These are phyloP conservation scores for Aureobasidium sp. DNA, from an alignment of 2,329 filamentous ascomycete species.

Conservation along the genomic window DNA sequence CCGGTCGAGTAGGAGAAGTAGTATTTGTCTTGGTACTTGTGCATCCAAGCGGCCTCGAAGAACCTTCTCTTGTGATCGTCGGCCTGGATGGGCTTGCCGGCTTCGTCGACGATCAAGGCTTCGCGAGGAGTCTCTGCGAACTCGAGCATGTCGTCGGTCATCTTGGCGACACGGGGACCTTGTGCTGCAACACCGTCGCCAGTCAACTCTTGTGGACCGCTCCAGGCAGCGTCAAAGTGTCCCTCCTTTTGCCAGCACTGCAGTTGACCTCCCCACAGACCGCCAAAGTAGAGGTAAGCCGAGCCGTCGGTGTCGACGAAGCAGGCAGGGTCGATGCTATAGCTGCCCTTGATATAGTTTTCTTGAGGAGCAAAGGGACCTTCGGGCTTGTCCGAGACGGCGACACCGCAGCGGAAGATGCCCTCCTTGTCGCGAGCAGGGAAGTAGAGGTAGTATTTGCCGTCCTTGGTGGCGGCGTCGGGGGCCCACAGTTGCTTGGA, in stretches of 20 bases:
- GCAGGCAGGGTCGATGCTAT: constrained; percentile 66
- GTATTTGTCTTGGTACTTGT: constrained; percentile 60
- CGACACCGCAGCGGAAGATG: constrained; percentile 68
- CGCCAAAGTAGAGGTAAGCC: constrained; percentile 67
- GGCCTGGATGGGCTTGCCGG: constrained; percentile 49
- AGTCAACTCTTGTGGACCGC: constrained; percentile 50
- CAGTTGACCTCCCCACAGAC: constrained; percentile 71
- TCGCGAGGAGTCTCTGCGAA: constrained; percentile 51
- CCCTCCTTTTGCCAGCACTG: constrained; percentile 60
- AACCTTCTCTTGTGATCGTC: constrained; percentile 67
- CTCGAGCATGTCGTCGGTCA: constrained; percentile 56
- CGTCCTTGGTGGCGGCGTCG: constrained; percentile 60
- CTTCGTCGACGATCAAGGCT: constrained; percentile 56
- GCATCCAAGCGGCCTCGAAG: constrained; percentile 75
- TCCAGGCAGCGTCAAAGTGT: constrained; percentile 48
- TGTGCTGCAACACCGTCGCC: constrained; percentile 50
- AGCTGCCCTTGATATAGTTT: constrained; percentile 57
- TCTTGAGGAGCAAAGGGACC: constrained; percentile 62
- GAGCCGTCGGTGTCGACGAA: constrained; percentile 62
- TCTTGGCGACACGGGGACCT: constrained; percentile 55
- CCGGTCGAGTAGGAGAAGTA: constrained; percentile 74
- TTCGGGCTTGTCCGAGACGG: constrained; percentile 52
- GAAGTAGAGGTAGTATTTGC: constrained; percentile 69
- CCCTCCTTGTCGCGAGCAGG: constrained; percentile 62
- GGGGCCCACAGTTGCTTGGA: constrained; percentile 75